Base-by-base conservation (phyloP, 495 filamentous ascomycete genomes). In the Annulohypoxylon bovei region DNA sequence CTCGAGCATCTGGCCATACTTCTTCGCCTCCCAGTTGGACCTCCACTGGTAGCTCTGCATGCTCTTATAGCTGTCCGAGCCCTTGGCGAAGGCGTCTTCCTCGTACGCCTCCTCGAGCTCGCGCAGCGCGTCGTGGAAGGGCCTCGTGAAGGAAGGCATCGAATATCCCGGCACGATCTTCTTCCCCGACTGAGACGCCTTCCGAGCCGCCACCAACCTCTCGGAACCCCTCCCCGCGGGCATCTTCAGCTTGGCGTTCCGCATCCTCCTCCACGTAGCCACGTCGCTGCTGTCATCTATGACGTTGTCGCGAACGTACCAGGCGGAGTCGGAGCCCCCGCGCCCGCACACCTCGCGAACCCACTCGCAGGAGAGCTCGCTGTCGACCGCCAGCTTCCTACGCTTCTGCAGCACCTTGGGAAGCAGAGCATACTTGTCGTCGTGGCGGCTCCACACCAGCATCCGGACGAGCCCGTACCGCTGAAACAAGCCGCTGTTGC, bases 391-490 rank as follows among this genome's bases (percentile, higher is more conserved):
- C 6, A 81, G 50, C 47, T 89, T 88, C 40, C 71, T 81, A 46
- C 90, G 86, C 3, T 80, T 75, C 16, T 72, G 75, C 2, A 90
- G 59, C 1, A 73, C 79, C 27, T 85, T 85, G 0, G 93, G 92
- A 20, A 84, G 8, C 0, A 81, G 4, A 3, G 89, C 35, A 5
- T 85, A 40, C 49, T 82, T 86, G 22, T 92, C 89, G 0, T 77
- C 66, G 30, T 85, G 75, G 0, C 79, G 74, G 4, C 86, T 52
- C 85, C 91, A 90, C 27, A 91, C 67, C 3, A 97, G 80, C 79
- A 94, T 87, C 55, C 93, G 87, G 6, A 95, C 89, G 6, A 86
- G 84, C 7, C 93, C 90, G 66, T 88, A 89, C 18, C 74, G 79
- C 47, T 92, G 89, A 57, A 90, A 87, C 16, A 85, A 74, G 1